These are phyloP conservation scores for Pelargonium australe DNA, from an alignment of 441 rosid species.

Conservation along the genomic window DNA sequence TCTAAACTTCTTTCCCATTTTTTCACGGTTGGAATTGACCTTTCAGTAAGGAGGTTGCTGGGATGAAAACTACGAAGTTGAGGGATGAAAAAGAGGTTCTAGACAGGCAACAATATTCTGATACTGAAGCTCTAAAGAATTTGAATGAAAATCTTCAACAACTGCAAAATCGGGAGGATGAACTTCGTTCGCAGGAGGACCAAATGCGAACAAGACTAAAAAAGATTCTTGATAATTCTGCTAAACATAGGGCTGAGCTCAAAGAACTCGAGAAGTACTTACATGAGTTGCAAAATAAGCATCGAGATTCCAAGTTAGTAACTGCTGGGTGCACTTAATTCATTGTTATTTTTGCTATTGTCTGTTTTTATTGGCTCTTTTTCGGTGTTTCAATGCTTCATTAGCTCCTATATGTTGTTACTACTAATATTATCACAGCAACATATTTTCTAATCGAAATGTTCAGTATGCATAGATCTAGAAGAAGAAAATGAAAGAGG, in stretches of 20 bases:
- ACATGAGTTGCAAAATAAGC: constrained; percentile 69
- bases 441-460: not conserved
- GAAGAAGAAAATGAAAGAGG: not conserved
- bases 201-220: constrained; percentile 62
- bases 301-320: constrained; percentile 66
- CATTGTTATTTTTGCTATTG: constrained; percentile 11
- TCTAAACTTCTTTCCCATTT: constrained; percentile 2
- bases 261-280: constrained; percentile 54
- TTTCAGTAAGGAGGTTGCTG: constrained; percentile 94
- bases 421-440: not conserved
- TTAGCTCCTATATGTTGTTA: not conserved
- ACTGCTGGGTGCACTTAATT: constrained; percentile 12
- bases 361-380: not conserved
- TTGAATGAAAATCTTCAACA: constrained; percentile 95
- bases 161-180: constrained; percentile 67
- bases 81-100: constrained; percentile 96
- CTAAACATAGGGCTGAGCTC: constrained; percentile 57
- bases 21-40: constrained; percentile 19
- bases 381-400: not conserved
- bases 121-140: constrained; percentile 83
- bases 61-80: constrained; percentile 77
- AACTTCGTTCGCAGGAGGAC: constrained; percentile 67
- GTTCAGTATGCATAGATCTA: not conserved
- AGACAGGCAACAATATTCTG: constrained; percentile 91
- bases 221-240: constrained; percentile 57